These are phyloP conservation scores for Tagetes erecta DNA, from an alignment of 129 eudicot species.

Conservation along the genomic window DNA sequence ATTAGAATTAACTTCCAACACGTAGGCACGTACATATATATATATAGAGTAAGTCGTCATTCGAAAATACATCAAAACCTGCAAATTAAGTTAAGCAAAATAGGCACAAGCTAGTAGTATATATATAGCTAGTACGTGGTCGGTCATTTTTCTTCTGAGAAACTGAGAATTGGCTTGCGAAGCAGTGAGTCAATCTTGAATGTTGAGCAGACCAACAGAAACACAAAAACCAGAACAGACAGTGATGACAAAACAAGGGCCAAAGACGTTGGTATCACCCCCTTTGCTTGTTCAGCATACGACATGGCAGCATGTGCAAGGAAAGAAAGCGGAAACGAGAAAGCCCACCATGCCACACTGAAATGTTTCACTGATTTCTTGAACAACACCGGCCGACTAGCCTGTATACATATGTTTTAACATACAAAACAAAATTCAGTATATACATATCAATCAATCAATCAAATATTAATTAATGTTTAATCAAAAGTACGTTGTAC, in stretches of 20 bases:
- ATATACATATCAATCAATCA: too few relatives aligned
- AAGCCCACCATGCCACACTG: slow-evolving; percentile 70
- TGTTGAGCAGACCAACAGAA: slow-evolving; percentile 35
- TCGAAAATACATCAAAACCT: too few relatives aligned
- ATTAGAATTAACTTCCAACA: too few relatives aligned
- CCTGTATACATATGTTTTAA: slow-evolving; percentile 24
- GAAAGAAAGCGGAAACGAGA: slow-evolving; percentile 52
- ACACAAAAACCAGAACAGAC: slow-evolving; percentile 34
- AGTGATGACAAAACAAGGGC: slow-evolving; percentile 30
- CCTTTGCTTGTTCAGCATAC: slow-evolving; percentile 43
- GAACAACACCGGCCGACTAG: slow-evolving; percentile 47
- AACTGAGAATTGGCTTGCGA: slow-evolving; percentile 38
- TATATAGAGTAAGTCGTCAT: too few relatives aligned
- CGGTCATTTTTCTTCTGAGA: slow-evolving; percentile 13
- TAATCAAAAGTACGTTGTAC: too few relatives aligned
- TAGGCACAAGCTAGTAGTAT: neutral
- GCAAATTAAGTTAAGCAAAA: neutral
- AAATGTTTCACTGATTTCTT: slow-evolving; percentile 54
- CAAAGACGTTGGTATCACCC: slow-evolving; percentile 14
- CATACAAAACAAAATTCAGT: neutral
- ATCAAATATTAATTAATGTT: too few relatives aligned
- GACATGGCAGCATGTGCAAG: slow-evolving; percentile 47
- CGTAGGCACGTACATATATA: too few relatives aligned
- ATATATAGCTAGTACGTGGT: too few relatives aligned
- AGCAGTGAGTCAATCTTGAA: slow-evolving; percentile 33